Conservation (phyloP, 306 rosid genomes). For the Datisca glomerata region DNA sequence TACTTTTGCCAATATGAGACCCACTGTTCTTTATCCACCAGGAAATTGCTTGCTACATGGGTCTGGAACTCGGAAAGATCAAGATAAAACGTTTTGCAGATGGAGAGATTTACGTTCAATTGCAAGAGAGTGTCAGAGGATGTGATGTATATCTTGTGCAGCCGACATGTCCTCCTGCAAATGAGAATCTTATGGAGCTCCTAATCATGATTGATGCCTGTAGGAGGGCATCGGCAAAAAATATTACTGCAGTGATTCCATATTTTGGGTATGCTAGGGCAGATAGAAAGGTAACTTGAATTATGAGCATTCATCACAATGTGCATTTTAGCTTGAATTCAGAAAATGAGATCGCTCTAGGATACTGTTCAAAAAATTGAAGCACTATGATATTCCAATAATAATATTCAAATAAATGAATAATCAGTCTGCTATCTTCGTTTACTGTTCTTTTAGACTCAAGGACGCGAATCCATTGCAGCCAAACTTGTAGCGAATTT, state of each 20-base stretch:
- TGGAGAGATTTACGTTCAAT: slow-evolving; percentile 89
- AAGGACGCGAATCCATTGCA: slow-evolving; percentile 98
- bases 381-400: too few relatives aligned
- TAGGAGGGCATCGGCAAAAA: slow-evolving; percentile 93
- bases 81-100: slow-evolving; percentile 95
- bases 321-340: too few relatives aligned
- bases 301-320: too few relatives aligned
- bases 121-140: slow-evolving; percentile 96
- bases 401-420: too few relatives aligned
- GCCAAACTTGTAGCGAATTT: slow-evolving; percentile 94
- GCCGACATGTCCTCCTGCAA: slow-evolving; percentile 97
- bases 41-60: slow-evolving; percentile 97
- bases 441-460: slow-evolving; percentile 32
- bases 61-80: slow-evolving; percentile 75
- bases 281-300: slow-evolving; percentile 66
- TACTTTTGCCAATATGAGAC: too few relatives aligned
- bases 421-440: too few relatives aligned
- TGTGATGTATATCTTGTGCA: slow-evolving; percentile 93
- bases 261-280: slow-evolving; percentile 98
- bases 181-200: slow-evolving; percentile 94
- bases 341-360: too few relatives aligned
- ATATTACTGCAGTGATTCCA: slow-evolving; percentile 87
- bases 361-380: too few relatives aligned
- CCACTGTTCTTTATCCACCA: too few relatives aligned
- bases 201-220: slow-evolving; percentile 90